Evolutionary conservation across 1,284 basidiomycete species (phyloP).

Genomic region (Puccinia polysora): DNA sequence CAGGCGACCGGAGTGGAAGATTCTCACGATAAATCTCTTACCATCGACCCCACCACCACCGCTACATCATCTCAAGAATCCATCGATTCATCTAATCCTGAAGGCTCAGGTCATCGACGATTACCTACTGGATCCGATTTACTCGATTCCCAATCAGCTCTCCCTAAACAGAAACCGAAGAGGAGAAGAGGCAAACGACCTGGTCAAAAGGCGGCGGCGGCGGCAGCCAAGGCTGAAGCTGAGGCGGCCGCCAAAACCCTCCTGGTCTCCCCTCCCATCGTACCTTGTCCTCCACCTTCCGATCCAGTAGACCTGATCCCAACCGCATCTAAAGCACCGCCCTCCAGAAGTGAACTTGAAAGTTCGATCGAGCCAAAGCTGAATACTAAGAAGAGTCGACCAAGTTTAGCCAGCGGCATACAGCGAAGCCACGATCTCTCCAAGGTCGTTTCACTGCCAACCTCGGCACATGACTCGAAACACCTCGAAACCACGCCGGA

Average conservation of each 20-base stretch:
- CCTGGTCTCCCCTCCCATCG: background rate
- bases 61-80: slow-evolving; percentile 14
- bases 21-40: background rate
- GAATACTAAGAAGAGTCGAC: background rate
- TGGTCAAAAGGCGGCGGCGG: slow-evolving; percentile 56
- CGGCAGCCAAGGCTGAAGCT: slow-evolving; percentile 57
- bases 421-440: background rate
- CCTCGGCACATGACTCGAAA: background rate
- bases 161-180: slow-evolving; percentile 60
- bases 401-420: background rate
- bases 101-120: slow-evolving; percentile 44
- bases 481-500: background rate
- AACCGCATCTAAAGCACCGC: background rate
- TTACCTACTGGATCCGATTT: slow-evolving; percentile 50
- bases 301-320: background rate
- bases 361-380: slow-evolving; percentile 19
- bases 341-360: background rate
- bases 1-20: background rate
- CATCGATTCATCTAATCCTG: slow-evolving; percentile 39
- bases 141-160: slow-evolving; percentile 49
- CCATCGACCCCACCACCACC: background rate
- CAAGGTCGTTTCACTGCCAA: background rate
- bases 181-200: slow-evolving; percentile 54
- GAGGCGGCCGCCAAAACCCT: slow-evolving; percentile 48
- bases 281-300: background rate